Conservation (phyloP, 1,284 basidiomycete species). For the Ceratobasidium sp. region DNA sequence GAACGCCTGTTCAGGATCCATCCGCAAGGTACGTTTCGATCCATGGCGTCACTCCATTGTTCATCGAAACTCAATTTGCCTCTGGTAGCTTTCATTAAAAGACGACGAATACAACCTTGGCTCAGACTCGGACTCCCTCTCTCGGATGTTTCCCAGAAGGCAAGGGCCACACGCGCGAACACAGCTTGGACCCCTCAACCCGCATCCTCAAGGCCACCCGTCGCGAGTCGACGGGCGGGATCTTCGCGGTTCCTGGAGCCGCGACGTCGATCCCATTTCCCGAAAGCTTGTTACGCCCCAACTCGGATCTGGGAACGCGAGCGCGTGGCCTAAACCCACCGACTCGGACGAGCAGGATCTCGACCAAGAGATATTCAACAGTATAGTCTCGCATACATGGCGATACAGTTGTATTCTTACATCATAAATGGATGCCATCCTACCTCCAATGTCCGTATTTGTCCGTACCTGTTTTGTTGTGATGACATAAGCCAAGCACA, state of each 20-base stretch:
- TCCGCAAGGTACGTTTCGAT: slow-evolving; percentile 25
- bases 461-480: no score
- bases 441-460: no score
- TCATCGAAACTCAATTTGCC: not conserved
- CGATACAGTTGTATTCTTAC: no score
- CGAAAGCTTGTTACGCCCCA: slow-evolving; percentile 73
- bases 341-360: slow-evolving; percentile 63
- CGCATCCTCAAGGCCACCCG: slow-evolving; percentile 24
- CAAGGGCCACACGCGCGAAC: slow-evolving; percentile 18
- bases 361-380: slow-evolving; percentile 78
- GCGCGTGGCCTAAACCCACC: slow-evolving; percentile 74
- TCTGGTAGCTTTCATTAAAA: slow-evolving; percentile 25
- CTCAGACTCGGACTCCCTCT: slow-evolving; percentile 35
- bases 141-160: slow-evolving; percentile 19
- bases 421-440: no score
- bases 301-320: slow-evolving; percentile 65
- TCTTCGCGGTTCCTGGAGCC: slow-evolving; percentile 39
- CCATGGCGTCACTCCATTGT: not conserved
- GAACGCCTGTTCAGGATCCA: slow-evolving; percentile 19
- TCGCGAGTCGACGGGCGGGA: slow-evolving; percentile 12
- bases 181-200: slow-evolving; percentile 21
- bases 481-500: no score
- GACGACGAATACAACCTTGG: slow-evolving; percentile 44
- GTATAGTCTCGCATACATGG: slow-evolving; percentile 66
- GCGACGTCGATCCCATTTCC: slow-evolving; percentile 27